Evolutionary conservation across 1,139 yeast species (phyloP).

Genomic region (Saccharomycopsis phalli): DNA sequence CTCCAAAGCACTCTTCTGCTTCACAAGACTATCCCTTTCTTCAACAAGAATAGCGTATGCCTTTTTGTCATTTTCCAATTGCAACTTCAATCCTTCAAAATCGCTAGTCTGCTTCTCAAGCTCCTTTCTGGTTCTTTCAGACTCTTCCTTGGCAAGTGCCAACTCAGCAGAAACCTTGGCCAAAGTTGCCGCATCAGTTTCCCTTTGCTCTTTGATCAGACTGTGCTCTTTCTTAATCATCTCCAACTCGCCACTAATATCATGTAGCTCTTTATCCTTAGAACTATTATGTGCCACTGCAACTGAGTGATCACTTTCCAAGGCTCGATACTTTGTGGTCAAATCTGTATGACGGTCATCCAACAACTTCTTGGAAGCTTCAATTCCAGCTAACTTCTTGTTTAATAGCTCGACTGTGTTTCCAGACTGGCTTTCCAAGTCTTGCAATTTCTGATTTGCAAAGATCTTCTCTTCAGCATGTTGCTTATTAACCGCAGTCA

Average conservation of each 20-base stretch:
- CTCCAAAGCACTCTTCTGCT: too few relatives aligned
- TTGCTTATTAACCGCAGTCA: slow-evolving; percentile 2
- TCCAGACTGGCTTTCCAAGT: slow-evolving; percentile 19
- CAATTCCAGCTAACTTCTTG: slow-evolving; percentile 15
- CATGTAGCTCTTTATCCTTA: neutral
- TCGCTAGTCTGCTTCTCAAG: too few relatives aligned
- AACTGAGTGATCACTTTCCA: too few relatives aligned
- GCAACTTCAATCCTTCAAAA: too few relatives aligned
- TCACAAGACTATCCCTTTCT: too few relatives aligned
- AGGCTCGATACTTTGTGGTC: slow-evolving; percentile 4
- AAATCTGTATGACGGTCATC: slow-evolving; percentile 4
- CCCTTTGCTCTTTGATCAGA: slow-evolving; percentile 1
- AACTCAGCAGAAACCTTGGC: too few relatives aligned
- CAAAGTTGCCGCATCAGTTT: too few relatives aligned
- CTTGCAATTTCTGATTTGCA: slow-evolving; percentile 9
- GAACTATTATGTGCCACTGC: neutral
- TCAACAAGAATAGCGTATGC: too few relatives aligned
- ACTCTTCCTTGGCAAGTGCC: too few relatives aligned
- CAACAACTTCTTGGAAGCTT: slow-evolving; percentile 16
- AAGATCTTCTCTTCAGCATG: slow-evolving; percentile 17
- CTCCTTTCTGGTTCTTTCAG: too few relatives aligned
- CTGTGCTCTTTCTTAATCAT: too few relatives aligned
- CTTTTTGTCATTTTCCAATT: too few relatives aligned
- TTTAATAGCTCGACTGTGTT: slow-evolving; percentile 14
- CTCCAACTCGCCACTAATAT: neutral